Evolutionary conservation across 805 yeast genomes (phyloP), one percentile per base, ranked within the genome.

Genomic region (Myxozyma geophila): DNA sequence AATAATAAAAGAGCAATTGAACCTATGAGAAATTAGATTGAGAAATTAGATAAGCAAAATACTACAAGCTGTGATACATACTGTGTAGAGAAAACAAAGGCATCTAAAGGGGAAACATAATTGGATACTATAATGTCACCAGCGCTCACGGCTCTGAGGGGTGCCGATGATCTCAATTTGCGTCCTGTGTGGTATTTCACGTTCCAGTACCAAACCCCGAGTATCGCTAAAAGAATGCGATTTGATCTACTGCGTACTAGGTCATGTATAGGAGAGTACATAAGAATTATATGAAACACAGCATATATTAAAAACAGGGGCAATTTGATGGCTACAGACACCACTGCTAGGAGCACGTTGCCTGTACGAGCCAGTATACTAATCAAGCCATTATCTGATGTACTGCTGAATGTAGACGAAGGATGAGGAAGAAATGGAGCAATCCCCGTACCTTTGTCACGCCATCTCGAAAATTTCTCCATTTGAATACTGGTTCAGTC

Each of bases 361-460:
- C 28, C 6, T 7, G 48, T 28, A 23, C 73, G 35, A 19, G 60
- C 28, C 48, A 69, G 71, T 35, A 70, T n/a, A 7, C 69, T 41
- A n/a, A 70, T 8, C 10, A 64, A 48, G 6, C 64, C 17, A 7
- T 59, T 57, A 47, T 40, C 36, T 43, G 56, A 15, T 46, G 54
- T 55, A 57, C 51, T 23, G 49, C 7, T 17, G 56, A 67, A 35
- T 41, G 62, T 57, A 9, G 71, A 60, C 21, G 69, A 64, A 21
- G 72, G 65, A 19, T 66, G 64, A 2, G 96, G 96, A 77, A 88
- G 79, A 69, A 90, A 91, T 2, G 97, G 97, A 0, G 96, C 87
- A 41, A 92, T 89, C n/a, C 97, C 97, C 0, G 97, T 92, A 4
- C 93, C 95, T 66, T 86, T 89, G 73, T 91, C 97, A 75, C 97